Conservation (phyloP, 1,284 basidiomycete species). For the Boletus mariae region DNA sequence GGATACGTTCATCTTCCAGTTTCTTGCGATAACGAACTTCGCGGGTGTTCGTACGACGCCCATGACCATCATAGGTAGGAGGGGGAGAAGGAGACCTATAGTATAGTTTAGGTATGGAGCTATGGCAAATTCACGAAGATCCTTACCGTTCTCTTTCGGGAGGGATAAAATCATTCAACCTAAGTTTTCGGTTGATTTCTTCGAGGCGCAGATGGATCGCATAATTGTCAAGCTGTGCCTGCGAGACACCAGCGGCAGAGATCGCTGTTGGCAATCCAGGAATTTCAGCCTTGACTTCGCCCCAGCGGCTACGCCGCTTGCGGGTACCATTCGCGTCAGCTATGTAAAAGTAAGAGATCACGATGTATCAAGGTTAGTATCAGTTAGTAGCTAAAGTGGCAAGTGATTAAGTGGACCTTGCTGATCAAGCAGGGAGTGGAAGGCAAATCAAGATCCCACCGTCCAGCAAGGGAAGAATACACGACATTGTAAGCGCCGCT, state of each 20-base stretch:
- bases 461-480: slow-evolving; percentile 30
- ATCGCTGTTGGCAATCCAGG: slow-evolving; percentile 91
- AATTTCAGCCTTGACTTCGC: slow-evolving; percentile 84
- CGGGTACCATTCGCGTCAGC: slow-evolving; percentile 80
- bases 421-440: slow-evolving; percentile 28
- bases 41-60: slow-evolving; percentile 95
- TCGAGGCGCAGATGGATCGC: slow-evolving; percentile 92
- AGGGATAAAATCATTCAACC: slow-evolving; percentile 92
- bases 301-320: slow-evolving; percentile 94
- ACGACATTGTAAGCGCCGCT: slow-evolving; percentile 34
- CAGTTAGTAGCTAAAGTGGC: slow-evolving; percentile 46
- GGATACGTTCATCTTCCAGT: slow-evolving; percentile 94
- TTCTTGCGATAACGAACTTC: slow-evolving; percentile 98
- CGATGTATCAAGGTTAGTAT: slow-evolving; percentile 55
- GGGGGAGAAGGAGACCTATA: slow-evolving; percentile 90
- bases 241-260: slow-evolving; percentile 85
- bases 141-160: slow-evolving; percentile 87
- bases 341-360: slow-evolving; percentile 42
- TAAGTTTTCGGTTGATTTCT: slow-evolving; percentile 94
- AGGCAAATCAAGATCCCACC: slow-evolving; percentile 31
- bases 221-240: slow-evolving; percentile 92
- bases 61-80: slow-evolving; percentile 95
- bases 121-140: neutral
- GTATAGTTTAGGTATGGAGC: slow-evolving; percentile 19
- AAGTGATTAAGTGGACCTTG: slow-evolving; percentile 36